These are phyloP conservation scores for Podila verticillata DNA, from an alignment of 192 early-diverging fungal species.

Conservation along the genomic window DNA sequence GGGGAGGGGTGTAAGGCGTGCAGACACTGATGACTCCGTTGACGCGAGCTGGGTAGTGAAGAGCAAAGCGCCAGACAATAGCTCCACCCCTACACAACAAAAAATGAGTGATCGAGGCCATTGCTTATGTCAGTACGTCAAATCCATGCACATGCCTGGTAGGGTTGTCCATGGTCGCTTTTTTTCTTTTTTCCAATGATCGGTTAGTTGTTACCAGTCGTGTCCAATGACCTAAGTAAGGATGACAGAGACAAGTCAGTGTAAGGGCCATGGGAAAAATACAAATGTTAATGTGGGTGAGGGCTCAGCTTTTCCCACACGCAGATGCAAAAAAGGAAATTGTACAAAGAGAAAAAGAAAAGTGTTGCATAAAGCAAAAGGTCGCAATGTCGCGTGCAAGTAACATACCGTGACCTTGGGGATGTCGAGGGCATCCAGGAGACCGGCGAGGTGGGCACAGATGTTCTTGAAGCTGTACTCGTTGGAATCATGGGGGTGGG, in stretches of 20 bases:
- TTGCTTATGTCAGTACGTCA: neutral
- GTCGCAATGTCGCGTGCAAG: neutral
- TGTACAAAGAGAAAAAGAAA: neutral
- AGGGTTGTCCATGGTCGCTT: too few species aligned
- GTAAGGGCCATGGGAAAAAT: neutral
- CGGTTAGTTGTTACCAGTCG: constrained; percentile 22
- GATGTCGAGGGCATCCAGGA: constrained; percentile 68
- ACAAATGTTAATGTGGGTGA: neutral
- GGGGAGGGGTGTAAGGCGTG: constrained; percentile 32
- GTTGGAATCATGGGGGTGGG: constrained; percentile 51
- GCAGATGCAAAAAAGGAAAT: neutral
- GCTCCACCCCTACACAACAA: constrained; percentile 28
- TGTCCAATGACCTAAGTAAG: constrained; percentile 27
- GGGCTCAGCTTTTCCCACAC: too few species aligned
- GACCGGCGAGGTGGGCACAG: constrained; percentile 58
- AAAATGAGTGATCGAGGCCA: neutral
- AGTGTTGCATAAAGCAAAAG: neutral
- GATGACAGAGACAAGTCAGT: too few species aligned
- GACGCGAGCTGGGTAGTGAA: constrained; percentile 31
- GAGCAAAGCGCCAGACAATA: constrained; percentile 43
- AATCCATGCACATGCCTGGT: too few species aligned
- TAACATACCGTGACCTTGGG: constrained; percentile 53
- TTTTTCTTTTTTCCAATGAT: too few species aligned
- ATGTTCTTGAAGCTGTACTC: constrained; percentile 66
- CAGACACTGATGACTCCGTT: constrained; percentile 48